Conservation (phyloP, 2,329 filamentous ascomycete genomes). For the Colletotrichum sp. region DNA sequence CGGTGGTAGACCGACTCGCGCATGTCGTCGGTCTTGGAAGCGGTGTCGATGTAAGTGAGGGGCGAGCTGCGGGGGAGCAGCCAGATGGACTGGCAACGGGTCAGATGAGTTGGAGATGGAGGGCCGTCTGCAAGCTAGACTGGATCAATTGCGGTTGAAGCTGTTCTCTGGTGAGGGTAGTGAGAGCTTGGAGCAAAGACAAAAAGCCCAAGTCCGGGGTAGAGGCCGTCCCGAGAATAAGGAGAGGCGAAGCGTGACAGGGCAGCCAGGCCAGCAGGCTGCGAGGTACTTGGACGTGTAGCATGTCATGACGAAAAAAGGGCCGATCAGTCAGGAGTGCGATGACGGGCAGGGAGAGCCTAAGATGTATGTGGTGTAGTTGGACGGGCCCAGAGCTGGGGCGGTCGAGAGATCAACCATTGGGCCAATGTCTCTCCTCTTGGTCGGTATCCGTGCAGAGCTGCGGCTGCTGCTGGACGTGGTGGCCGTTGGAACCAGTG, state of each 20-base stretch:
- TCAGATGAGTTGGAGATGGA: conserved; percentile 1
- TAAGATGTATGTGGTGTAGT: neutral
- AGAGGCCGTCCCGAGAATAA: neutral
- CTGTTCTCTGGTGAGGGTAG: neutral
- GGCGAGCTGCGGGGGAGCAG: neutral
- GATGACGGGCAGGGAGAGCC: neutral
- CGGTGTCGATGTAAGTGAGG: neutral
- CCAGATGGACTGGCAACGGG: neutral
- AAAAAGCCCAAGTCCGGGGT: neutral
- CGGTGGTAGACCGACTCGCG: neutral
- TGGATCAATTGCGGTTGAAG: neutral
- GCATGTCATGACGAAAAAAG: conserved; percentile 17
- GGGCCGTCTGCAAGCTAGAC: neutral
- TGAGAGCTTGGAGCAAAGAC: neutral
- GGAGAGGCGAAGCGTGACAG: neutral
- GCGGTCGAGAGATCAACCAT: neutral
- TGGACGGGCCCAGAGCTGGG: neutral
- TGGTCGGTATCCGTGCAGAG: neutral
- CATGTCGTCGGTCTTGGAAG: neutral
- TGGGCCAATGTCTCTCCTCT: neutral
- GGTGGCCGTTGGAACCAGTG: neutral
- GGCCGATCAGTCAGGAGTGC: neutral
- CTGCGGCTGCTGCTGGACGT: neutral
- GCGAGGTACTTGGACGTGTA: neutral
- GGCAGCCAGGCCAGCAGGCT: neutral